Evolutionary conservation across 192 early-diverging fungal genomes (phyloP).

Genomic region (Chytriomyces sp.): DNA sequence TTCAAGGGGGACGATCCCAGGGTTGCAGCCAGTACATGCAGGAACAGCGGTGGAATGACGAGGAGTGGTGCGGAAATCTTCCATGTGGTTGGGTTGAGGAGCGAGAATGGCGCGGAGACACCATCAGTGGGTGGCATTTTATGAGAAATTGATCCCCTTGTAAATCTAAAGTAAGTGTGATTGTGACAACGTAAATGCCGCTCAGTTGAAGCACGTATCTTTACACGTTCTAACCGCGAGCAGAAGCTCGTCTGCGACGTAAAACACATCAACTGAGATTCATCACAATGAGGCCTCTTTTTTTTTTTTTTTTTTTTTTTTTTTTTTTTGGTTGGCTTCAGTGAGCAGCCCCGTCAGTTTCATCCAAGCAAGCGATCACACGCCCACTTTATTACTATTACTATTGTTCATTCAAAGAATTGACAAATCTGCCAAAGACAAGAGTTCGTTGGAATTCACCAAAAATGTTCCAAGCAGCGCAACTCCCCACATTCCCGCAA

Average conservation of each 20-base stretch:
- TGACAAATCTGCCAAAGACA: neutral
- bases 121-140: neutral
- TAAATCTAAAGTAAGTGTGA: too few species aligned
- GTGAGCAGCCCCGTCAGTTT: too few species aligned
- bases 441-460: neutral
- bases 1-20: slow-evolving; percentile 4
- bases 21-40: slow-evolving; percentile 18
- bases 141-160: too few species aligned
- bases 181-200: too few species aligned
- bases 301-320: slow-evolving; percentile 7
- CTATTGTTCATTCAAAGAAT: neutral
- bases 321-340: neutral
- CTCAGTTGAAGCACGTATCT: too few species aligned
- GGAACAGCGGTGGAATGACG: slow-evolving; percentile 17
- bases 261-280: too few species aligned
- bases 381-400: too few species aligned
- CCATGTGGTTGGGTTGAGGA: neutral
- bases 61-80: neutral
- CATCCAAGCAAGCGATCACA: too few species aligned
- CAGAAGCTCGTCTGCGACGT: too few species aligned
- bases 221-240: too few species aligned
- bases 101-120: neutral
- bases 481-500: slow-evolving; percentile 29
- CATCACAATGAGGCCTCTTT: too few species aligned
- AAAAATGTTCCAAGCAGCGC: slow-evolving; percentile 14